phyloP scores from a whole-genome alignment of 805 yeast genomes.

The Candida parachauliodes region DNA sequence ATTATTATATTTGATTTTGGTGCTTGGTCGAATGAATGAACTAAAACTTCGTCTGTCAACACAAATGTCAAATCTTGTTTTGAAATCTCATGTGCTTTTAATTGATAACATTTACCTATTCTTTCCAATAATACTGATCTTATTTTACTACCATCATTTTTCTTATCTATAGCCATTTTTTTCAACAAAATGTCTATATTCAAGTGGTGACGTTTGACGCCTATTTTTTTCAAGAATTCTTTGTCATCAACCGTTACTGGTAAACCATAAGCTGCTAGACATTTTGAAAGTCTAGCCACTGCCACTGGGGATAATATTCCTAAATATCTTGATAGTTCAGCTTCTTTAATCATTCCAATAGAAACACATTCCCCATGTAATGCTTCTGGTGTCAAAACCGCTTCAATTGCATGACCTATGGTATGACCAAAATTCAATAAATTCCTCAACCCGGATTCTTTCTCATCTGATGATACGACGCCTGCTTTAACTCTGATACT shows the following conservation, averaged over 20 bases:
- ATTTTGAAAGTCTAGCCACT: slow-evolving; percentile 82
- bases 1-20: slow-evolving; percentile 47
- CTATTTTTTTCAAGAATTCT: slow-evolving; percentile 58
- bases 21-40: slow-evolving; percentile 47
- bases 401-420: slow-evolving; percentile 97
- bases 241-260: slow-evolving; percentile 79
- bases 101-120: slow-evolving; percentile 88
- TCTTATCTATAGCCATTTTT: slow-evolving; percentile 94
- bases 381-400: slow-evolving; percentile 94
- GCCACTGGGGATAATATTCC: slow-evolving; percentile 90
- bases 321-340: slow-evolving; percentile 88
- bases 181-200: slow-evolving; percentile 72
- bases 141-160: slow-evolving; percentile 89
- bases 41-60: slow-evolving; percentile 75
- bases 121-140: slow-evolving; percentile 78
- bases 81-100: slow-evolving; percentile 77
- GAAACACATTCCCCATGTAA: slow-evolving; percentile 99
- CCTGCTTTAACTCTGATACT: slow-evolving; percentile 89
- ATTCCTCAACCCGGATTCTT: slow-evolving; percentile 92
- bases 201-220: slow-evolving; percentile 57
- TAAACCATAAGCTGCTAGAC: slow-evolving; percentile 79
- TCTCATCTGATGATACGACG: slow-evolving; percentile 90
- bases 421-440: slow-evolving; percentile 93
- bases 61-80: slow-evolving; percentile 80
- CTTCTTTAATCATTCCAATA: slow-evolving; percentile 92